phyloP scores from a whole-genome alignment of 768 basidiomycete species.

The Dioszegia hungarica region DNA sequence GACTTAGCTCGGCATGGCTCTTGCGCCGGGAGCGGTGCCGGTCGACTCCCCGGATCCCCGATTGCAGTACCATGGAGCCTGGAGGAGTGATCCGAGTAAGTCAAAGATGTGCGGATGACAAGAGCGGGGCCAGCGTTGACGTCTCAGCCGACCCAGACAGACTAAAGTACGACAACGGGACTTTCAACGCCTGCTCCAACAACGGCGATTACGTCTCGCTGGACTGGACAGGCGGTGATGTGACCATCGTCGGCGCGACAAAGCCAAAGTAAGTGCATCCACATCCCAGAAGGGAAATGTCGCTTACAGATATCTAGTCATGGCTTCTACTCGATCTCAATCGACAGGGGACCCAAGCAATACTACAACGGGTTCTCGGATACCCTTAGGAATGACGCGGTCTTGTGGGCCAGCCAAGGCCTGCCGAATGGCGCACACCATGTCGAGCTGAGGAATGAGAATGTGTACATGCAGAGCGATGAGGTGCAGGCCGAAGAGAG shows the following conservation, averaged over 20 bases:
- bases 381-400: neutral
- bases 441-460: slow-evolving; percentile 4
- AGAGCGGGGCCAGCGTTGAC: neutral
- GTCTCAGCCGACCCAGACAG: neutral
- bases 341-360: neutral
- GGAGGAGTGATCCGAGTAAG: neutral
- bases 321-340: slow-evolving; percentile 4
- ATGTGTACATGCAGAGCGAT: neutral
- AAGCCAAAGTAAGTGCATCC: neutral
- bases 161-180: neutral
- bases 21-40: neutral
- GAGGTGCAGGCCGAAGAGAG: neutral
- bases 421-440: neutral
- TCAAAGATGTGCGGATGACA: neutral
- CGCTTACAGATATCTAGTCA: neutral
- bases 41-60: neutral
- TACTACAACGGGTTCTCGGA: neutral
- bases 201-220: neutral
- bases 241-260: neutral
- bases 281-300: neutral
- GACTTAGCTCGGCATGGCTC: neutral
- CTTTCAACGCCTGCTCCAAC: neutral
- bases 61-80: neutral
- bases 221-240: neutral
- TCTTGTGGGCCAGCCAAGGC: neutral